Base-by-base conservation (phyloP, 345 rosid genomes). In the Abelmoschus esculentus region DNA sequence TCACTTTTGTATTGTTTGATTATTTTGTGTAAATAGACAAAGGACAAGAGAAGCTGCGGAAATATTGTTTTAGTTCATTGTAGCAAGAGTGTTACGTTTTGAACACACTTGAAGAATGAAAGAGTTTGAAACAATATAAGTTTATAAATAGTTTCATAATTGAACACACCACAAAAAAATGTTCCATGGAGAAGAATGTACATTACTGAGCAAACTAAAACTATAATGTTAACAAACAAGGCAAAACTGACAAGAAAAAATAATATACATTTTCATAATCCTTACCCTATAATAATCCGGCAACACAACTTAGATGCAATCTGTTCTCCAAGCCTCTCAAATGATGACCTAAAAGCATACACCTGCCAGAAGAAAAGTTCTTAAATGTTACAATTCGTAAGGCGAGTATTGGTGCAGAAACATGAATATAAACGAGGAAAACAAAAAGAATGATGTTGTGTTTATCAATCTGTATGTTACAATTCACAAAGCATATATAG, bases 331-430 rank as follows among this genome's bases (percentile, higher is more conserved):
- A 32, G 36, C 36, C 36, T 32, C 36, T 84, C 74, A 90, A 79
- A 81, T 93, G 97, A 84, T 90, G 97, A 75, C 97, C 98, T 78
- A 93, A 54, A 67, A 93, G 69, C 97, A 93, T 93, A 73, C 98
- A 93, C 98, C 97, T 93, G 85, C 76, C 59, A 74, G 0, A 60
- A 69, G 70, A 67, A 67, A 62, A 18, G 61, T n/a, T 52, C 42
- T 66, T n/a, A n/a, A 70, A 34, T 14, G 29, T 19, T 42, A 29
- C 13, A 47, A 61, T 32, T 62, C 38, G 40, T 34, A 29, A 56
- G 44, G 22, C 10, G 17, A 47, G 32, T 34, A 60, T 32, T 8
- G 40, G 3, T 7, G 70, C 15, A 49, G 19, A 34, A 50, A 46
- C 15, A 7, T 26, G 26, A 22, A 22, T 7, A n/a, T 29, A 14